Conservation (phyloP, 2,329 filamentous ascomycete genomes). For the Lanzia echinophila region DNA sequence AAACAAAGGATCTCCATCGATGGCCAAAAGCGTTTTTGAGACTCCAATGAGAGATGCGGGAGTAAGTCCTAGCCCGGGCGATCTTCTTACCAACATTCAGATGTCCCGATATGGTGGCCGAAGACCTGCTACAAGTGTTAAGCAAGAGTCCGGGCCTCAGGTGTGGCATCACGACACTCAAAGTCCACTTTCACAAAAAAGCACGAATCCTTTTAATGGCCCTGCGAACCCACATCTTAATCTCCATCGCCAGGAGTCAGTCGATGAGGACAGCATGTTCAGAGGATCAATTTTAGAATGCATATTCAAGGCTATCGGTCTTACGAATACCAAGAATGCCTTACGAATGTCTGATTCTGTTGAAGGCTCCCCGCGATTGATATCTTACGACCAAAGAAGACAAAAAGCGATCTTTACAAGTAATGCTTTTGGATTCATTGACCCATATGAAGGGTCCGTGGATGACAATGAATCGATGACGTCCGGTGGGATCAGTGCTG, state of each 20-base stretch:
- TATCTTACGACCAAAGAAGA: conserved; percentile 75
- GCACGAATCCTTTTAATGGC: conserved; percentile 51
- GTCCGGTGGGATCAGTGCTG: conserved; percentile 58
- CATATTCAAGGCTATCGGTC: conserved; percentile 88
- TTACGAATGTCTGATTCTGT: conserved; percentile 65
- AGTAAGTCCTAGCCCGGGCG: conserved; percentile 59
- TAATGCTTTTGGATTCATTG: conserved; percentile 87
- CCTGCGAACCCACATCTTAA: conserved; percentile 41
- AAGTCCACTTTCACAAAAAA: conserved; percentile 37
- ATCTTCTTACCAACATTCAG: conserved; percentile 74
- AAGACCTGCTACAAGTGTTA: conserved; percentile 20
- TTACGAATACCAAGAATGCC: conserved; percentile 61
- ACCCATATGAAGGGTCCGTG: conserved; percentile 66
- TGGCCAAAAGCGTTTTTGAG: conserved; percentile 27
- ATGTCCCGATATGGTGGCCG: conserved; percentile 55
- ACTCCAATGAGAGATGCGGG: conserved; percentile 25
- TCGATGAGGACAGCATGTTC: conserved; percentile 85
- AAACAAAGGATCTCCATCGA: conserved; percentile 15
- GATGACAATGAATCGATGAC: conserved; percentile 86
- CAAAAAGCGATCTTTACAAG: conserved; percentile 73
- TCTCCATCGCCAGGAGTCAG: conserved; percentile 67
- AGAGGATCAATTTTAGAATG: conserved; percentile 87
- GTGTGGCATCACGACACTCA: conserved; percentile 27
- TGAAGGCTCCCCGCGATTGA: conserved; percentile 76
- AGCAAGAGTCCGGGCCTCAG: conserved; percentile 19